Conservation (phyloP, 2,329 filamentous ascomycete genomes). For the Aurifilum marmelostoma region DNA sequence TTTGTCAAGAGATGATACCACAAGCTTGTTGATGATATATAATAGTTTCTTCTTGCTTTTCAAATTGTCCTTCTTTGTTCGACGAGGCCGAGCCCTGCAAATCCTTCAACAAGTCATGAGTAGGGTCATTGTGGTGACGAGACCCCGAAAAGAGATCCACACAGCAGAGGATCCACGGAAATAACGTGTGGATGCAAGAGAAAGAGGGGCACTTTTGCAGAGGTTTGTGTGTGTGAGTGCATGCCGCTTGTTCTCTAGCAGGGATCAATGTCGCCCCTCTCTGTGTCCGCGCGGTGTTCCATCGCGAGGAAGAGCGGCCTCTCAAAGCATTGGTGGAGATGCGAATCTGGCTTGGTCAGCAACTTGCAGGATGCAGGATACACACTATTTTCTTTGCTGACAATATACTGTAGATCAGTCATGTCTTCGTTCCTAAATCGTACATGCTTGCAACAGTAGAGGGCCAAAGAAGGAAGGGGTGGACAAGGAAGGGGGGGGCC, state of each 20-base stretch:
- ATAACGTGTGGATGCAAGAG: neutral
- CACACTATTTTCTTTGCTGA: neutral
- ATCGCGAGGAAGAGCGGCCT: neutral
- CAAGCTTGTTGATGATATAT: neutral
- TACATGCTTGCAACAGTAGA: neutral
- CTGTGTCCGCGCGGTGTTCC: neutral
- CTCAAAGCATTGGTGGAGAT: neutral
- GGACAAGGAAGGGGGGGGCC: too few relatives aligned
- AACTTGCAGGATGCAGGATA: neutral
- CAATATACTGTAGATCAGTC: neutral
- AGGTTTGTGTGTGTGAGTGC: neutral
- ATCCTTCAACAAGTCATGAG: neutral
- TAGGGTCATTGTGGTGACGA: neutral
- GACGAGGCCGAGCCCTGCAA: neutral
- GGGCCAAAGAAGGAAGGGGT: neutral
- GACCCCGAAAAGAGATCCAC: neutral
- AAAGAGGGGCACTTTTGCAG: neutral
- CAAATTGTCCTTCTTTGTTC: neutral
- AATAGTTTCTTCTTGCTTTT: neutral
- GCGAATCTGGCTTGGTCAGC: neutral
- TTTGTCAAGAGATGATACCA: neutral
- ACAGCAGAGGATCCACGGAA: neutral
- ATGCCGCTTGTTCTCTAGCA: neutral
- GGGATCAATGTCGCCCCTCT: neutral
- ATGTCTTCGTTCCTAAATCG: neutral